A percentile compares a stretch with the other conserved stretches of the same genome.
These are phyloP conservation scores for Hebeloma cylindrosporum DNA, from an alignment of 768 basidiomycete species.

Conservation along the genomic window DNA sequence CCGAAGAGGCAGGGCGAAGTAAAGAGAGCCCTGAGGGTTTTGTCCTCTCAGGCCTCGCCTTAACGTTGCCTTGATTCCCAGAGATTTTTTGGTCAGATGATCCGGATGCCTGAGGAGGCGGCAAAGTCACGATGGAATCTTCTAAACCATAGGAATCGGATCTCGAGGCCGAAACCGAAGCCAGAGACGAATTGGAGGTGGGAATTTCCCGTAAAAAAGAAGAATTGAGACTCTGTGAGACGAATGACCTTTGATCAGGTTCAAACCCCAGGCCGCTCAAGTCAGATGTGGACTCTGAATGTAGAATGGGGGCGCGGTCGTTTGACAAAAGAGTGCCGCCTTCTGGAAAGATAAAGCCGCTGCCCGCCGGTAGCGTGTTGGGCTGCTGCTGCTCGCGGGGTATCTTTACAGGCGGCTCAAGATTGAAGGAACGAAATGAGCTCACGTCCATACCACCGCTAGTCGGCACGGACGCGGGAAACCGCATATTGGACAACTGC, in stretches of 20 bases:
- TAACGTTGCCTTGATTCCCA: not conserved
- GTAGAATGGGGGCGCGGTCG: constrained; percentile 8
- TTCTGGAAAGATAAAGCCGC: constrained; percentile 27
- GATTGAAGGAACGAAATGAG: constrained; percentile 12
- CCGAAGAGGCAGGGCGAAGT: constrained; percentile 23
- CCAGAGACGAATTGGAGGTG: constrained; percentile 14
- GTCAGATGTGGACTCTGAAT: constrained; percentile 16
- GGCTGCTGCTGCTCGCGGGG: not conserved
- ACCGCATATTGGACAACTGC: constrained; percentile 57
- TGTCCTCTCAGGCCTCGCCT: constrained; percentile 9
- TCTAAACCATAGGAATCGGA: no score
- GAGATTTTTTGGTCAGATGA: constrained; percentile 5
- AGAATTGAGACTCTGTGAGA: constrained; percentile 19
- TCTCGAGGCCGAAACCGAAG: constrained; percentile 12
- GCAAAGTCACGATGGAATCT: constrained; percentile 18
- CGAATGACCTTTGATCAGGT: constrained; percentile 16
- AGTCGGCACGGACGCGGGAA: constrained; percentile 28
- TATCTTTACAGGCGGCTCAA: not conserved
- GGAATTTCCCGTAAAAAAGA: constrained; percentile 20
- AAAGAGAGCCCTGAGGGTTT: constrained; percentile 41
- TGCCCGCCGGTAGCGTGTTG: constrained; percentile 4
- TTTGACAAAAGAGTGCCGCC: no score
- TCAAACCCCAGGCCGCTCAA: constrained; percentile 18
- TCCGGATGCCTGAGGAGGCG: constrained; percentile 6
- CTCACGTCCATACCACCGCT: constrained; percentile 4